phyloP scores from a whole-genome alignment of 495 filamentous ascomycete genomes.

The Tuber borchii region DNA sequence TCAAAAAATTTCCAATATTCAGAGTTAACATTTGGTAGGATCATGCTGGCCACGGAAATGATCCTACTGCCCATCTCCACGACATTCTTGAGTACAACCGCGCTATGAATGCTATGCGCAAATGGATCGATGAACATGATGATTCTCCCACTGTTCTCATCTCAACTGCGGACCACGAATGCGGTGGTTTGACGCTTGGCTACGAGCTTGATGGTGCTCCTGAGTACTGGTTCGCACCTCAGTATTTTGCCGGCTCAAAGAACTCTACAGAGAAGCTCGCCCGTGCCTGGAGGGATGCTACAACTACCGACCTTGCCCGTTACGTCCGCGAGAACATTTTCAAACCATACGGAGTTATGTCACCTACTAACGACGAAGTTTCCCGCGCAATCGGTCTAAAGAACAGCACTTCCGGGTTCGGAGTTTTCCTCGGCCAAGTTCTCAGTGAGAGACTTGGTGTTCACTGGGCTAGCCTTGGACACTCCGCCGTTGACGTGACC shows the following conservation, averaged over 20 bases:
- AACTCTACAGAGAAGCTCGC: slow-evolving; percentile 33
- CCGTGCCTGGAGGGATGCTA: slow-evolving; percentile 23
- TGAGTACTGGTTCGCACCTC: slow-evolving; percentile 39
- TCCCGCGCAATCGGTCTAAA: slow-evolving; percentile 27
- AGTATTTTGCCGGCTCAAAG: slow-evolving; percentile 29
- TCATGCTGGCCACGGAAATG: slow-evolving; percentile 44
- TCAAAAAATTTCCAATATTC: background rate
- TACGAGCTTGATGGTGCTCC: slow-evolving; percentile 29
- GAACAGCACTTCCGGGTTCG: slow-evolving; percentile 16
- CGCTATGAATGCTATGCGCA: slow-evolving; percentile 40
- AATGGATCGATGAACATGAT: slow-evolving; percentile 43
- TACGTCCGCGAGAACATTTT: slow-evolving; percentile 33
- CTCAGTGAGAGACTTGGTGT: slow-evolving; percentile 31
- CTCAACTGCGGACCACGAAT: slow-evolving; percentile 45
- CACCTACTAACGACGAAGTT: slow-evolving; percentile 34
- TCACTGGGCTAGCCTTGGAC: slow-evolving; percentile 40
- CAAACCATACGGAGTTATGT: slow-evolving; percentile 35
- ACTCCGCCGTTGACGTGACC: slow-evolving; percentile 42
- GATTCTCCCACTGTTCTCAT: slow-evolving; percentile 41
- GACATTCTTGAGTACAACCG: slow-evolving; percentile 44
- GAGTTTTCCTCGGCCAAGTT: slow-evolving; percentile 24
- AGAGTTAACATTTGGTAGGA: slow-evolving; percentile 27
- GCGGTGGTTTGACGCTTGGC: slow-evolving; percentile 43
- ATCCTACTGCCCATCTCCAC: slow-evolving; percentile 43
- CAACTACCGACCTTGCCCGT: slow-evolving; percentile 16